phyloP scores from a whole-genome alignment of 2,329 filamentous ascomycete genomes.

The Magnaporthiopsis incrustans region DNA sequence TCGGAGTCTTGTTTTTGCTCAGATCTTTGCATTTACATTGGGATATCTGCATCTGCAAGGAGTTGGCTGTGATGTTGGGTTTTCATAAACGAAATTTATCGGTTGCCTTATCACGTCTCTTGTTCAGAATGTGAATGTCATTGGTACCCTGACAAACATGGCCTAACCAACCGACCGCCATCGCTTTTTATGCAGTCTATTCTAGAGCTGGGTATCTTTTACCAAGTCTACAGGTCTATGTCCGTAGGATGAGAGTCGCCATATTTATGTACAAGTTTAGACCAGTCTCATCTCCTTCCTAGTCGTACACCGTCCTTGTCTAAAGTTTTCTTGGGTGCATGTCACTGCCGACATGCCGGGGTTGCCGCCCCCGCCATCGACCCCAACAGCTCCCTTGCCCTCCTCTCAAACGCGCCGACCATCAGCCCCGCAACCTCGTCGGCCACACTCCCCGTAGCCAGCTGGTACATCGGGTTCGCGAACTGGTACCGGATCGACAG shows the following conservation, averaged over 20 bases:
- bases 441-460: conserved; percentile 72
- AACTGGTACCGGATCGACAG: conserved; percentile 78
- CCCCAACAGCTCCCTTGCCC: conserved; percentile 50
- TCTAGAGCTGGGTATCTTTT: neutral
- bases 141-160: neutral
- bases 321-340: neutral
- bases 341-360: neutral
- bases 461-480: conserved; percentile 77
- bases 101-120: neutral
- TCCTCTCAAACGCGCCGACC: conserved; percentile 87
- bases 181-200: neutral
- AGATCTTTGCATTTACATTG: too few species aligned
- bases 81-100: neutral
- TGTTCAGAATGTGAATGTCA: neutral
- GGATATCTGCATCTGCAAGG: too few species aligned
- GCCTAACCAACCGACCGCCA: neutral
- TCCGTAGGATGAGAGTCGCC: too few species aligned
- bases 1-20: too few species aligned
- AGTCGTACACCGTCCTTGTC: neutral
- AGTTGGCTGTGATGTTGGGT: too few species aligned
- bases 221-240: neutral
- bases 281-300: neutral
- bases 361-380: neutral
- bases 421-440: conserved; percentile 79
- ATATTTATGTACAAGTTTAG: neutral